Evolutionary conservation across 345 rosid genomes (phyloP).

Genomic region (Pelargonium nanum): DNA sequence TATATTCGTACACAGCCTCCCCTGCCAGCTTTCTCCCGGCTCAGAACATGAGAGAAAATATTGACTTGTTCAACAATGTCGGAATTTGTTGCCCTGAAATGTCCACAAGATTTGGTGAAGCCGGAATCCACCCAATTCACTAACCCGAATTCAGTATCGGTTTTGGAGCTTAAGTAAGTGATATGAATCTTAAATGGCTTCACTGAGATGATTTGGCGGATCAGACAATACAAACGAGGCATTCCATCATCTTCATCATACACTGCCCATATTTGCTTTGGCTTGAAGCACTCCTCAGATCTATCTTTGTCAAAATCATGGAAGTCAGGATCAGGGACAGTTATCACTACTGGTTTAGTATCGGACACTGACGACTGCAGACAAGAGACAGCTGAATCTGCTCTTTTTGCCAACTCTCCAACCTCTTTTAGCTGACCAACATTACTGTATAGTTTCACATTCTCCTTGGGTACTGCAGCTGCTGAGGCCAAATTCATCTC

Average conservation of each 20-base stretch:
- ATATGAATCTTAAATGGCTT: conserved; percentile 82
- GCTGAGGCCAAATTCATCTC: conserved; percentile 41
- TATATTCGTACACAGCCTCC: conserved; percentile 96
- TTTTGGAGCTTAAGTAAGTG: conserved; percentile 83
- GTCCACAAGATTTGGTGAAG: conserved; percentile 93
- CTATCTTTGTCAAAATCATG: conserved; percentile 90
- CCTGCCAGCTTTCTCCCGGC: conserved; percentile 82
- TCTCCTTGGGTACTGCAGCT: conserved; percentile 29
- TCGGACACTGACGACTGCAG: conserved; percentile 27
- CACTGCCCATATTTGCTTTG: conserved; percentile 93
- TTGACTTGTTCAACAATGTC: conserved; percentile 85
- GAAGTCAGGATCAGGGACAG: conserved; percentile 90
- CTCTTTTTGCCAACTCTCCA: conserved; percentile 18
- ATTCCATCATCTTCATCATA: conserved; percentile 97
- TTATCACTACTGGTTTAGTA: conserved; percentile 44
- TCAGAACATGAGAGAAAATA: conserved; percentile 81
- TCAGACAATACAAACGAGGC: conserved; percentile 89
- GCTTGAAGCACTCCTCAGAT: conserved; percentile 82
- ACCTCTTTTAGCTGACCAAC: conserved; percentile 21
- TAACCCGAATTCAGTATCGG: conserved; percentile 74
- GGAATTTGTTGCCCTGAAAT: conserved; percentile 75
- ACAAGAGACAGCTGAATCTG: conserved; percentile 16
- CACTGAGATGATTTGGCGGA: conserved; percentile 67
- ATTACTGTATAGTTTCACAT: conserved; percentile 15
- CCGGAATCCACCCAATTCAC: conserved; percentile 81